phyloP scores from a whole-genome alignment of 495 filamentous ascomycete species.

The Rusavskia elegans region DNA sequence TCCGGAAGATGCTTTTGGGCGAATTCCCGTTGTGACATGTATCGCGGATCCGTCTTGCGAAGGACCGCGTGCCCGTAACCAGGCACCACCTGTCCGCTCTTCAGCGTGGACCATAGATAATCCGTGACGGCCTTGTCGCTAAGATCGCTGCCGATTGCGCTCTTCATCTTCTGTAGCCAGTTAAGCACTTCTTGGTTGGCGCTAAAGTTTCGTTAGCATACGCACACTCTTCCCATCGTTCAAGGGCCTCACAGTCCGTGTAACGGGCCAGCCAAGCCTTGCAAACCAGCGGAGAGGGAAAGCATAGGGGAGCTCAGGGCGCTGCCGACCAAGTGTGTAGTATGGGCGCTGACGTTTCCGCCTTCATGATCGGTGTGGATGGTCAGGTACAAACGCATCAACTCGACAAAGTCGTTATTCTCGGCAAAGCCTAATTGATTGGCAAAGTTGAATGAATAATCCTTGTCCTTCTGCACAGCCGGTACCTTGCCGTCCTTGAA shows the following conservation, averaged over 20 bases:
- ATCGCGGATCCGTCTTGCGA: conserved; percentile 97
- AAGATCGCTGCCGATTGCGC: conserved; percentile 78
- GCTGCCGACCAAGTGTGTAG: conserved; percentile 92
- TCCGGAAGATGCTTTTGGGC: conserved; percentile 81
- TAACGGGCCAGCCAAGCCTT: conserved; percentile 93
- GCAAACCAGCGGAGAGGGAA: conserved; percentile 86
- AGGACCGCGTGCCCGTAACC: conserved; percentile 98
- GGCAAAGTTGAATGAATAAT: conserved; percentile 95
- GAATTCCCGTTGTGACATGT: conserved; percentile 92
- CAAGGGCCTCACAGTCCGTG: conserved; percentile 57
- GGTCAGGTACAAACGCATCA: conserved; percentile 95
- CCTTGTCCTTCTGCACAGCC: conserved; percentile 90
- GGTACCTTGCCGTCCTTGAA: conserved; percentile 99
- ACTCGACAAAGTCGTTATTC: conserved; percentile 94
- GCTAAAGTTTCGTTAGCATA: conserved; percentile 14
- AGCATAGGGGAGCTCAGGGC: conserved; percentile 96
- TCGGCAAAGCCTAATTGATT: conserved; percentile 94
- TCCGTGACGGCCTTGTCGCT: conserved; percentile 90
- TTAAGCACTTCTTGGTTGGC: conserved; percentile 98
- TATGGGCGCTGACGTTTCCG: conserved; percentile 96
- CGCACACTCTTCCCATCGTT: neutral
- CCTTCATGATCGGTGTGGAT: conserved; percentile 99
- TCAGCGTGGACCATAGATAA: conserved; percentile 96
- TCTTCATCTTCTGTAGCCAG: conserved; percentile 99
- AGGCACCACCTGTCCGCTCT: conserved; percentile 86